phyloP scores from a whole-genome alignment of 345 rosid species.

The Eucalyptus cloeziana region DNA sequence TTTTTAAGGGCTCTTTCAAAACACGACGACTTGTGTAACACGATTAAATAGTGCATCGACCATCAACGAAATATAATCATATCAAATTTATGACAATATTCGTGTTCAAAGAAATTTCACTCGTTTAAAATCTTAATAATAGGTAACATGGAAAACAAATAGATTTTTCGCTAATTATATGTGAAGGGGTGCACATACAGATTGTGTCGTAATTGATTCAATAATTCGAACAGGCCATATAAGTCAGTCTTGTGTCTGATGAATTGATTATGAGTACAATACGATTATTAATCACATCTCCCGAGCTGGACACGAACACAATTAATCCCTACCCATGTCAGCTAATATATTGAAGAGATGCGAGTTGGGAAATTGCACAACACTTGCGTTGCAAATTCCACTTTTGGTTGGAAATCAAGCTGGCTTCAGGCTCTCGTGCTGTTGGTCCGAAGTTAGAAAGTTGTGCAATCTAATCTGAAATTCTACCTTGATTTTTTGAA shows the following conservation, averaged over 20 bases:
- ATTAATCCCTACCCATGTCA: too few relatives aligned
- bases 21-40: background rate
- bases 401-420: background rate
- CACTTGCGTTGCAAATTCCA: background rate
- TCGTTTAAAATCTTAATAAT: background rate
- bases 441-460: too few relatives aligned
- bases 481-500: too few relatives aligned
- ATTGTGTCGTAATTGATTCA: too few relatives aligned
- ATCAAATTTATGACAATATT: background rate
- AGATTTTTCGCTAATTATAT: too few relatives aligned
- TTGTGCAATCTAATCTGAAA: too few relatives aligned
- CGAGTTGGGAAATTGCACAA: background rate
- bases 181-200: background rate
- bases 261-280: background rate
- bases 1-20: too few relatives aligned
- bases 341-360: background rate
- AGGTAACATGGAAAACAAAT: background rate
- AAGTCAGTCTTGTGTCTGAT: background rate
- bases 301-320: fast-evolving
- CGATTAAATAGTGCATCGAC: too few relatives aligned
- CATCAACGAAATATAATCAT: too few relatives aligned
- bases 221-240: background rate
- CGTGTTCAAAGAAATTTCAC: fast-evolving
- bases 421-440: background rate
- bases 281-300: background rate